Conservation (phyloP, 192 early-diverging fungal genomes). For the Chytriomyces hyalinus region DNA sequence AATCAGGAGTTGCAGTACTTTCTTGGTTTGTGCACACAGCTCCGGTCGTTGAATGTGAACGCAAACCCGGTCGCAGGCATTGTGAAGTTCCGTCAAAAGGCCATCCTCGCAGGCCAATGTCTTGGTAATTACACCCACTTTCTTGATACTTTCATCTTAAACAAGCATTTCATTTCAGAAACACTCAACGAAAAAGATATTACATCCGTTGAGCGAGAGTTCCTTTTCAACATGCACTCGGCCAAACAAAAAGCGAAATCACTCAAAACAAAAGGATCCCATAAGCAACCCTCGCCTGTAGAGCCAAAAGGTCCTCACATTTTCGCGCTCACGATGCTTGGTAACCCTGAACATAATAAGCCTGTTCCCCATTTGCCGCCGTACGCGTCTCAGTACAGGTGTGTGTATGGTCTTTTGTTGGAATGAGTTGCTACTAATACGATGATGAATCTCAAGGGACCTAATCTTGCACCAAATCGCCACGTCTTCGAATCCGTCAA, state of each 20-base stretch:
- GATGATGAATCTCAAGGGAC: conserved; percentile 40
- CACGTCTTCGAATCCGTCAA: too few species aligned
- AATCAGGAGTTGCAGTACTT: conserved; percentile 42
- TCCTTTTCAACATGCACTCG: conserved; percentile 43
- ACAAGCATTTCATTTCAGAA: conserved; percentile 19
- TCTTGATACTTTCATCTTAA: not conserved
- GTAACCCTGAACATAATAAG: conserved; percentile 15
- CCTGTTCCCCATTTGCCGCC: conserved; percentile 38
- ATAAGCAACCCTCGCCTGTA: not conserved
- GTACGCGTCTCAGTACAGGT: conserved; percentile 41
- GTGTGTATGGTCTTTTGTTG: not conserved
- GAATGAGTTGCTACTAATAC: too few species aligned
- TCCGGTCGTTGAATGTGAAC: conserved; percentile 32
- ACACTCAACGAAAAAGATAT: conserved; percentile 56
- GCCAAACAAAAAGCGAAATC: conserved; percentile 28
- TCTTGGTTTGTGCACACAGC: conserved; percentile 21
- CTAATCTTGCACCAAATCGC: conserved; percentile 33
- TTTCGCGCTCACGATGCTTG: conserved; percentile 27
- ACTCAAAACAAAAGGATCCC: not conserved
- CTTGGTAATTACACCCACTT: conserved; percentile 31
- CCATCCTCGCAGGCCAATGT: conserved; percentile 39
- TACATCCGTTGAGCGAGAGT: conserved; percentile 47
- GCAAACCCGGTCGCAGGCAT: conserved; percentile 39
- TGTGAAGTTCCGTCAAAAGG: conserved; percentile 49
- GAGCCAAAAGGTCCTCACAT: conserved; percentile 6